A percentile compares a stretch with the other conserved stretches of the same genome.
Conservation (phyloP, 495 filamentous ascomycete genomes). For the Daldinia vernicosa region DNA sequence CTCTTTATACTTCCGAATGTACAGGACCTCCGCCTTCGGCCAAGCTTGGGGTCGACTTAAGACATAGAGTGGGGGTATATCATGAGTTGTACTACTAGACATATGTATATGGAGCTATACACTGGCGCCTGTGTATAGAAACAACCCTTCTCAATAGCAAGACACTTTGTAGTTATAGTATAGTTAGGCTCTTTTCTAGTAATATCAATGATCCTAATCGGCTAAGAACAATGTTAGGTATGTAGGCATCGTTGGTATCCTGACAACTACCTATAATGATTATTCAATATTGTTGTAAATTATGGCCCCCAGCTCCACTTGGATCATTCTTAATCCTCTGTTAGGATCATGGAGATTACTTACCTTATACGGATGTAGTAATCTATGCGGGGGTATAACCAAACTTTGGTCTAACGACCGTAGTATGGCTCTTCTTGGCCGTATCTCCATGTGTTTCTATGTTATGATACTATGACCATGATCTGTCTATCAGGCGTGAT, state of each 20-base stretch:
- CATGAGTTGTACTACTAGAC: neutral
- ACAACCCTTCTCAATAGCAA: neutral
- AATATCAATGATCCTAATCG: neutral
- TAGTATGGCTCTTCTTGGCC: neutral
- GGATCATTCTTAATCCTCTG: neutral
- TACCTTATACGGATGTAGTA: neutral
- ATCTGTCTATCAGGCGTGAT: constrained; percentile 10
- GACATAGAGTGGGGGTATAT: neutral
- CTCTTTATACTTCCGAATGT: neutral
- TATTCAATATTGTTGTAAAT: neutral
- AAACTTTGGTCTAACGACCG: neutral
- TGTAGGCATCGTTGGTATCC: neutral
- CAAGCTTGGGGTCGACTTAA: neutral
- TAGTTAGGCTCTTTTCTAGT: neutral
- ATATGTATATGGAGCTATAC: neutral
- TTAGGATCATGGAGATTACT: neutral
- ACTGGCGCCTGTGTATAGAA: neutral
- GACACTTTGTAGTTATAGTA: neutral
- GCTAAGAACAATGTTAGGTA: neutral
- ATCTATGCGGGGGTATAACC: neutral
- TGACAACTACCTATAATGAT: neutral
- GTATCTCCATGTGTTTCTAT: neutral
- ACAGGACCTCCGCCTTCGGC: neutral
- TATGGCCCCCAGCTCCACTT: neutral
- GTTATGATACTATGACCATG: constrained; percentile 10